phyloP scores from a whole-genome alignment of 495 filamentous ascomycete genomes.

The Schizothecium vesticola region DNA sequence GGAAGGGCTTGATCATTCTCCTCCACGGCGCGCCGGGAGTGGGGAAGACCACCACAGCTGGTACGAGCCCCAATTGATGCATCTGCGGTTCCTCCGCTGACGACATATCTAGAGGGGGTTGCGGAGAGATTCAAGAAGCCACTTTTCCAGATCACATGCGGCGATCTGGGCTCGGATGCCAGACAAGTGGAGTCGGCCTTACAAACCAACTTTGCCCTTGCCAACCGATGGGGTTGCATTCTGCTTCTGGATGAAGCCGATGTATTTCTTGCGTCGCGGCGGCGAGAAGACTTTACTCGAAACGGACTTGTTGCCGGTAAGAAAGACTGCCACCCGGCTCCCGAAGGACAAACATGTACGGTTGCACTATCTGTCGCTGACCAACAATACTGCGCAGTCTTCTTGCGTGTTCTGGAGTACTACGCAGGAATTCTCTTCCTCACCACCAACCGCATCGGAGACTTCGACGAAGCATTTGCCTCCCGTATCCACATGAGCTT shows the following conservation, averaged over 20 bases:
- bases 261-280: slow-evolving; percentile 49
- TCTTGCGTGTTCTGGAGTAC: slow-evolving; percentile 47
- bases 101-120: slow-evolving; percentile 30
- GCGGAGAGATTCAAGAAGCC: slow-evolving; percentile 26
- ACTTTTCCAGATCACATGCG: slow-evolving; percentile 28
- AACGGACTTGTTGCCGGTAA: slow-evolving; percentile 46
- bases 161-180: slow-evolving; percentile 35
- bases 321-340: too few species aligned
- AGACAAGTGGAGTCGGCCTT: slow-evolving; percentile 36
- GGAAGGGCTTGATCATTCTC: background rate
- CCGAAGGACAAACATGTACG: too few species aligned
- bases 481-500: slow-evolving; percentile 46
- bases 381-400: slow-evolving; percentile 42
- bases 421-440: slow-evolving; percentile 45
- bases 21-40: background rate
- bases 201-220: slow-evolving; percentile 33
- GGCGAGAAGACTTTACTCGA: slow-evolving; percentile 33
- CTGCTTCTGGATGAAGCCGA: too few species aligned
- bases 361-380: too few species aligned
- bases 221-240: slow-evolving; percentile 41
- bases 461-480: slow-evolving; percentile 46
- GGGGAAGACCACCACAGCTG: background rate
- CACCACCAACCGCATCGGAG: slow-evolving; percentile 36
- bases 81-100: too few species aligned
- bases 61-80: too few species aligned